Conservation (phyloP, 257 asterid species). For the Plantago elongata region DNA sequence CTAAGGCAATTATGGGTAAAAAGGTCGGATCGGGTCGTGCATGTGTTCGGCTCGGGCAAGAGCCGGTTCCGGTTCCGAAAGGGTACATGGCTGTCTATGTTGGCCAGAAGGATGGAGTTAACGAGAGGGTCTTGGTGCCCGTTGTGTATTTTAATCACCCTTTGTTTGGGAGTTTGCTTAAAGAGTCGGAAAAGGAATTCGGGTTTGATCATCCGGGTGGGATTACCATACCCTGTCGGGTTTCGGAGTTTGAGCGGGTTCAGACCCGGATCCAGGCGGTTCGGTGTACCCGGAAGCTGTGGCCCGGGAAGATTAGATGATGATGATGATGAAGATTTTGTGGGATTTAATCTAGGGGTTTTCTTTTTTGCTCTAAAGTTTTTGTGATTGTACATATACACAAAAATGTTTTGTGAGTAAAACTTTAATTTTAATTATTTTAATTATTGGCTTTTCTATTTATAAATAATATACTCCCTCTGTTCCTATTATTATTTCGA, state of each 20-base stretch:
- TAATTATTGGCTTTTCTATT: too few species aligned
- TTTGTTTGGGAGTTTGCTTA: constrained; percentile 50
- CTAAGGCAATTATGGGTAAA: constrained; percentile 39
- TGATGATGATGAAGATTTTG: background rate
- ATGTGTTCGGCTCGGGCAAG: constrained; percentile 45
- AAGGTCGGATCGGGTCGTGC: constrained; percentile 22
- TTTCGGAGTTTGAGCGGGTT: constrained; percentile 86
- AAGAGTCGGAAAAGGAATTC: constrained; percentile 65
- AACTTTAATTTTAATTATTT: too few species aligned
- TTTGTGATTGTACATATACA: too few species aligned
- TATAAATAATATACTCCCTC: too few species aligned
- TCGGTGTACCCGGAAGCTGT: constrained; percentile 29
- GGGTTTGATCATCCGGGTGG: constrained; percentile 86
- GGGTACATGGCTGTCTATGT: constrained; percentile 81
- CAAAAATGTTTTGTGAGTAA: too few species aligned
- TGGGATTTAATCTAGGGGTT: too few species aligned
- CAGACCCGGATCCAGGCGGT: constrained; percentile 74
- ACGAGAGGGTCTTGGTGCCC: constrained; percentile 59
- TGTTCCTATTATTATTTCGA: too few species aligned
- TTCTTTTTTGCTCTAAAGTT: too few species aligned
- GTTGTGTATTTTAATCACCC: constrained; percentile 74
- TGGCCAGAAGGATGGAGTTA: constrained; percentile 59
- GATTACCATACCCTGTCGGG: constrained; percentile 76
- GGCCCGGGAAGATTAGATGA: constrained; percentile 13
- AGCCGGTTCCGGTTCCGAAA: constrained; percentile 49